Percentiles rank a stretch among this genome's conserved stretches.
Conservation (phyloP, 495 filamentous ascomycete genomes). For the Lasiosphaeriaceae sp. region DNA sequence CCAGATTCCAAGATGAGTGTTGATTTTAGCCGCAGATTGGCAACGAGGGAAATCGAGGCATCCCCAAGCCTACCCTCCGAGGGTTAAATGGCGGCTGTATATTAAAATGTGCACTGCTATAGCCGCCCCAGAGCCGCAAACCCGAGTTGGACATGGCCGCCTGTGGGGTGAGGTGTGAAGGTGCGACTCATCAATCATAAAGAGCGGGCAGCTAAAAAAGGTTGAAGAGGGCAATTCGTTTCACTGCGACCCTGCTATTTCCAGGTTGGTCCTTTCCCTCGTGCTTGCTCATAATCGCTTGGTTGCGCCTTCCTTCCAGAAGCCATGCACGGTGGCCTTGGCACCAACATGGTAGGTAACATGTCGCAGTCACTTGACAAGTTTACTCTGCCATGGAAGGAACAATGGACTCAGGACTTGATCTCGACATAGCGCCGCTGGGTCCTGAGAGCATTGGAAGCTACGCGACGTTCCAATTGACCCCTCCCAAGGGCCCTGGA, state of each 20-base stretch:
- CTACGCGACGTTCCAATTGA: too few species aligned
- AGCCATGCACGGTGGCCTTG: neutral
- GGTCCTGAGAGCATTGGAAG: too few species aligned
- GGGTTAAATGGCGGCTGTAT: slow-evolving; percentile 25
- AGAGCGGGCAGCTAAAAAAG: neutral
- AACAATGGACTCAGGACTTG: too few species aligned
- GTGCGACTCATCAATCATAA: too few species aligned
- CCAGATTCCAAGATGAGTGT: slow-evolving; percentile 10
- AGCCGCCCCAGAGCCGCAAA: slow-evolving; percentile 24
- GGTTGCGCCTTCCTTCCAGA: slow-evolving; percentile 10
- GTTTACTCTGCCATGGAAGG: neutral
- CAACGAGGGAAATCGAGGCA: slow-evolving; percentile 9
- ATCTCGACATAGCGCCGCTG: too few species aligned
- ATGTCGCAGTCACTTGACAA: neutral
- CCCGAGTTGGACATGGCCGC: slow-evolving; percentile 8
- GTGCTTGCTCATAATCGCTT: neutral
- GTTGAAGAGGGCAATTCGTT: neutral
- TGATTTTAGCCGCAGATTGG: slow-evolving; percentile 33
- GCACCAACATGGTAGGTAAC: neutral
- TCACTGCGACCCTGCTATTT: slow-evolving; percentile 13
- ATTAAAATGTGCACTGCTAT: slow-evolving; percentile 22
- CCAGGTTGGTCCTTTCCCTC: slow-evolving; percentile 4
- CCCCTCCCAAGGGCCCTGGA: too few species aligned
- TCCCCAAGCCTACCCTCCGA: slow-evolving; percentile 18
- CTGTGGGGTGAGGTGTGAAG: too few species aligned